phyloP scores from a whole-genome alignment of 345 rosid genomes.

The Gossypium thurberi region DNA sequence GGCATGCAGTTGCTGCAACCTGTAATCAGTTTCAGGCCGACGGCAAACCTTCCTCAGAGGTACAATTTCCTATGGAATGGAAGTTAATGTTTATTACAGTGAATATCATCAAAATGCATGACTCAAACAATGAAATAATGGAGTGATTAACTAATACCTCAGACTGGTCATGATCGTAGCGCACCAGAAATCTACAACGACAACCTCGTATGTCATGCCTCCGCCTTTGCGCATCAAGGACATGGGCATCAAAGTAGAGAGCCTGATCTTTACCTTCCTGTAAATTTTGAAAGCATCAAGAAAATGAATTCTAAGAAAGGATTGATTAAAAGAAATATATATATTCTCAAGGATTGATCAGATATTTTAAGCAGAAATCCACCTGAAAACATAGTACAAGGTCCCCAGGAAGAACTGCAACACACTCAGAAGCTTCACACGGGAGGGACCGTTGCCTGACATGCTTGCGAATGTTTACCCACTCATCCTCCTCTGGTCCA shows the following conservation, averaged over 20 bases:
- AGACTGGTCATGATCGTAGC: conserved; percentile 88
- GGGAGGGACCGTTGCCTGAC: conserved; percentile 95
- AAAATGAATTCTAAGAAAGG: conserved; percentile 4
- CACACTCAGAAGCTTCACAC: conserved; percentile 97
- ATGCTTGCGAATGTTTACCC: conserved; percentile 74
- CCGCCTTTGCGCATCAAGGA: conserved; percentile 92
- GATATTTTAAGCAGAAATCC: conserved; percentile 2
- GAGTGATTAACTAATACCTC: conserved; percentile 48
- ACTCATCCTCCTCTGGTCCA: conserved; percentile 95
- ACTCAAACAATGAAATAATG: background rate
- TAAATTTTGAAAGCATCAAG: conserved; percentile 13
- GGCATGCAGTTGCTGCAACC: conserved; percentile 93
- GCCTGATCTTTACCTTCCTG: conserved; percentile 99
- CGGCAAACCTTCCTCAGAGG: conserved; percentile 90
- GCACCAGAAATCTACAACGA: conserved; percentile 96
- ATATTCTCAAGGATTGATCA: background rate
- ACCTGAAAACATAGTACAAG: conserved; percentile 99
- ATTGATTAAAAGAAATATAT: background rate
- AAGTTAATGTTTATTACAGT: background rate
- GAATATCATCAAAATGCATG: background rate
- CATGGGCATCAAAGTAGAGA: conserved; percentile 91
- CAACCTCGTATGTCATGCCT: conserved; percentile 98
- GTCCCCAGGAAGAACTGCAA: conserved; percentile 96
- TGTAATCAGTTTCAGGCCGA: conserved; percentile 96
- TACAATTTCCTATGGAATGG: conserved; percentile 76